Conservation (phyloP, 306 rosid species). For the Echinosophora koreensis region DNA sequence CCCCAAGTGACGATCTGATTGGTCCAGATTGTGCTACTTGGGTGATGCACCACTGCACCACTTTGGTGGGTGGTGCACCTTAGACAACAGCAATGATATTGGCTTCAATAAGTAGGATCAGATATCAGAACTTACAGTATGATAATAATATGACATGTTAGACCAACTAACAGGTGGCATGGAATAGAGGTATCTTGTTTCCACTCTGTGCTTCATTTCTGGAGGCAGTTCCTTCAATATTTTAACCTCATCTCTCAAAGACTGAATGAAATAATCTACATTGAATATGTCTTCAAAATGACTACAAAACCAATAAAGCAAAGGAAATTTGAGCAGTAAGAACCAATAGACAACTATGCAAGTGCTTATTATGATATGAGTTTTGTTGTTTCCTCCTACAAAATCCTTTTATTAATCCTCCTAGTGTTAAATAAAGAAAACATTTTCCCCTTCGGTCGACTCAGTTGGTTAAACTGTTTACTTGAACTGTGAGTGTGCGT, state of each 20-base stretch:
- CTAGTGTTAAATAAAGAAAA: no score
- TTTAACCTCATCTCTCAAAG: constrained; percentile 67
- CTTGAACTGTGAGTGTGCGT: no score
- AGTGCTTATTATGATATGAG: background rate
- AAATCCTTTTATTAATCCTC: no score
- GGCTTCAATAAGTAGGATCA: background rate
- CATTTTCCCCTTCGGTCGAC: no score
- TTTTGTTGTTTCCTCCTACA: no score
- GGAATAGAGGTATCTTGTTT: constrained; percentile 49
- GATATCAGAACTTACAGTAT: constrained; percentile 49
- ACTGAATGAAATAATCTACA: constrained; percentile 65
- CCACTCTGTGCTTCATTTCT: constrained; percentile 52
- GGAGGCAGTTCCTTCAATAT: constrained; percentile 67
- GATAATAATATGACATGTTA: constrained; percentile 61
- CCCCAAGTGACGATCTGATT: no score
- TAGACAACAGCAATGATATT: no score
- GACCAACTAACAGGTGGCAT: constrained; percentile 80
- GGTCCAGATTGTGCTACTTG: no score
- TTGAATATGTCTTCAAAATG: constrained; percentile 65
- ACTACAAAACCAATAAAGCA: constrained; percentile 9
- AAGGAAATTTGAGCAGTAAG: background rate
- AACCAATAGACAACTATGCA: background rate
- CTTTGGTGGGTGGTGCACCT: no score
- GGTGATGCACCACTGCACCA: no score
- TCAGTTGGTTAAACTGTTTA: no score